Percentiles rank a stretch among this genome's conserved stretches.
These are phyloP conservation scores for Globisporangium nodosum DNA, from an alignment of 352 stramenopile genomes.

Conservation along the genomic window DNA sequence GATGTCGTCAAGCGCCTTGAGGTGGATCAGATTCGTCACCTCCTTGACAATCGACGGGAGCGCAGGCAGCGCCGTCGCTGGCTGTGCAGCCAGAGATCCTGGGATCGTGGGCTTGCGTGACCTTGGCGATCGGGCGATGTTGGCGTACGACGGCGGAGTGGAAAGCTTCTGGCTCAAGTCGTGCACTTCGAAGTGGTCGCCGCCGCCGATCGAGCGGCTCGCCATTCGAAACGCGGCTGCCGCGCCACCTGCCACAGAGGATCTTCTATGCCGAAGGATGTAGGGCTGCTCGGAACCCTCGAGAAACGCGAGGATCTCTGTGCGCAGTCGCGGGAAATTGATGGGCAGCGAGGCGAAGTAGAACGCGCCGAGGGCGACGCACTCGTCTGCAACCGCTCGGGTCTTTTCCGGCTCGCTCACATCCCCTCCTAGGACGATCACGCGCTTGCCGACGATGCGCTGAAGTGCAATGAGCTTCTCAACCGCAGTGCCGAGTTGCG, in stretches of 20 bases:
- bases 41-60: conserved; percentile 14
- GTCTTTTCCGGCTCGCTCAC: conserved; percentile 25
- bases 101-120: conserved; percentile 22
- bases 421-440: conserved; percentile 61
- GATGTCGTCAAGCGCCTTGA: conserved; percentile 17
- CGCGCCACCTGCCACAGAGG: conserved; percentile 4
- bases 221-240: conserved; percentile 19
- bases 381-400: conserved; percentile 27
- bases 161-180: conserved; percentile 30
- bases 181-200: conserved; percentile 29
- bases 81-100: not conserved
- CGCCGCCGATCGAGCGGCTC: conserved; percentile 32
- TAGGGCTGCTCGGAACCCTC: conserved; percentile 48
- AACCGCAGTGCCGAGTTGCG: conserved; percentile 35
- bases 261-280: conserved; percentile 49
- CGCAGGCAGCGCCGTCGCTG: conserved; percentile 12
- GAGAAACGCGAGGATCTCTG: conserved; percentile 45
- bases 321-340: conserved; percentile 52
- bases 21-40: conserved; percentile 7
- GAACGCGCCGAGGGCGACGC: conserved; percentile 38
- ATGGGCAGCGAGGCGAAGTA: conserved; percentile 60
- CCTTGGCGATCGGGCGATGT: conserved; percentile 14
- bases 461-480: conserved; percentile 36
- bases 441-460: conserved; percentile 25
- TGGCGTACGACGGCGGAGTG: conserved; percentile 29